These are phyloP conservation scores for Copromyces sp. DNA, from an alignment of 495 filamentous ascomycete species.

Conservation along the genomic window DNA sequence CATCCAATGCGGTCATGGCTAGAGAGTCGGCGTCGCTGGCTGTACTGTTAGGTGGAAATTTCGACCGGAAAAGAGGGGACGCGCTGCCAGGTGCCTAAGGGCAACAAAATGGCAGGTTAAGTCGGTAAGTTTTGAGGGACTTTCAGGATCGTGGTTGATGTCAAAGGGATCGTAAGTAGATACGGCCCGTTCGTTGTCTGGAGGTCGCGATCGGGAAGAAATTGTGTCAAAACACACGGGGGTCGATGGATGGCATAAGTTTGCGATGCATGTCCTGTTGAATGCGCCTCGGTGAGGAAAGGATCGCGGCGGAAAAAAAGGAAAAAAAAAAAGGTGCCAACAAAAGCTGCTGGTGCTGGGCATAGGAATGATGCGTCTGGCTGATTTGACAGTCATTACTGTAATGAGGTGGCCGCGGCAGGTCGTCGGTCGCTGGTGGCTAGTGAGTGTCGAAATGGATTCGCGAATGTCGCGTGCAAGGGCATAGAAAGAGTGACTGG, in stretches of 20 bases:
- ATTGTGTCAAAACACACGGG: not conserved
- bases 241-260: not conserved
- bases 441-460: not conserved
- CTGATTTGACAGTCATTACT: not conserved
- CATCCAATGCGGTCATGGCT: not conserved
- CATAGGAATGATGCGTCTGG: not conserved
- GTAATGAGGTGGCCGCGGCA: not conserved
- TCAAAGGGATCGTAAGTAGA: not conserved
- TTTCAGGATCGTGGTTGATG: not conserved
- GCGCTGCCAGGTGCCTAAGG: not conserved
- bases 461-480: not conserved
- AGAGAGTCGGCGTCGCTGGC: not conserved
- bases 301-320: not conserved
- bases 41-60: not conserved
- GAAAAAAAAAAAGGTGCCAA: not conserved
- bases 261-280: not conserved
- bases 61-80: not conserved
- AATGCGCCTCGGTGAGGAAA: not conserved
- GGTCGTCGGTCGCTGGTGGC: not conserved
- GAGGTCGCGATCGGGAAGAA: not conserved
- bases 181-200: not conserved
- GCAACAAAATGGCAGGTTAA: not conserved
- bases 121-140: not conserved
- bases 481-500: not conserved
- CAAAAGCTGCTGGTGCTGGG: not conserved